Conservation (phyloP, 768 basidiomycete species). For the Imleria badia region DNA sequence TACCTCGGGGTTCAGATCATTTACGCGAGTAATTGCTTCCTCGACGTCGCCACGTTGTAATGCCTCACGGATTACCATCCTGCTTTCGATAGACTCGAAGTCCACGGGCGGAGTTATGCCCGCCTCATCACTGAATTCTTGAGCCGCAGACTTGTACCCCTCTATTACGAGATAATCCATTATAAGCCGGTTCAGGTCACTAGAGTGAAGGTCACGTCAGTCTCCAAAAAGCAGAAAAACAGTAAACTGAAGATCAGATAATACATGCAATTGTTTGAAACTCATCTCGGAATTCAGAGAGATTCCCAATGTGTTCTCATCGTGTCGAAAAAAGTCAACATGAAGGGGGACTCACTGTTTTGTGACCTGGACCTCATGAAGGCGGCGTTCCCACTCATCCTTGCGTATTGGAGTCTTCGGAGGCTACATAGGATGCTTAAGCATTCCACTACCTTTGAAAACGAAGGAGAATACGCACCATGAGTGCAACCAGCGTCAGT, state of each 20-base stretch:
- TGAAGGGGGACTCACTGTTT: slow-evolving; percentile 73
- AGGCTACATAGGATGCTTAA: slow-evolving; percentile 31
- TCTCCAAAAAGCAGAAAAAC: slow-evolving; percentile 9
- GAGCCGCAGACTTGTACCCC: slow-evolving; percentile 94
- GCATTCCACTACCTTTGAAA: neutral
- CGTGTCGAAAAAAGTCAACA: slow-evolving; percentile 32
- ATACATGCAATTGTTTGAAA: slow-evolving; percentile 74
- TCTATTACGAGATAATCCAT: slow-evolving; percentile 99
- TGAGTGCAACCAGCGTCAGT: slow-evolving; percentile 21
- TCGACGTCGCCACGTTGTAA: slow-evolving; percentile 93
- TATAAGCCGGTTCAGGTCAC: slow-evolving; percentile 90
- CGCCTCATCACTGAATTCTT: slow-evolving; percentile 91
- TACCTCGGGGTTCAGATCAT: slow-evolving; percentile 97
- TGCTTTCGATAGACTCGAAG: slow-evolving; percentile 87
- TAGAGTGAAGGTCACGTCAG: slow-evolving; percentile 37
- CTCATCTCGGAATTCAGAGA: slow-evolving; percentile 88
- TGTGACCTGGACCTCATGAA: slow-evolving; percentile 79
- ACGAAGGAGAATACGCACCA: slow-evolving; percentile 29
- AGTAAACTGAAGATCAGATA: slow-evolving; percentile 63
- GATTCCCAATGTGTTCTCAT: slow-evolving; percentile 96
- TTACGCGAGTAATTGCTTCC: slow-evolving; percentile 92
- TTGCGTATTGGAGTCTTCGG: slow-evolving; percentile 63
- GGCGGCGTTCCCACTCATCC: slow-evolving; percentile 83
- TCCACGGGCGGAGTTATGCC: slow-evolving; percentile 75
- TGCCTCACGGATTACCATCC: slow-evolving; percentile 93